A percentile compares a stretch with the other conserved stretches of the same genome.
These are phyloP conservation scores for Termitomyces sp. DNA, from an alignment of 768 basidiomycete genomes.

Conservation along the genomic window DNA sequence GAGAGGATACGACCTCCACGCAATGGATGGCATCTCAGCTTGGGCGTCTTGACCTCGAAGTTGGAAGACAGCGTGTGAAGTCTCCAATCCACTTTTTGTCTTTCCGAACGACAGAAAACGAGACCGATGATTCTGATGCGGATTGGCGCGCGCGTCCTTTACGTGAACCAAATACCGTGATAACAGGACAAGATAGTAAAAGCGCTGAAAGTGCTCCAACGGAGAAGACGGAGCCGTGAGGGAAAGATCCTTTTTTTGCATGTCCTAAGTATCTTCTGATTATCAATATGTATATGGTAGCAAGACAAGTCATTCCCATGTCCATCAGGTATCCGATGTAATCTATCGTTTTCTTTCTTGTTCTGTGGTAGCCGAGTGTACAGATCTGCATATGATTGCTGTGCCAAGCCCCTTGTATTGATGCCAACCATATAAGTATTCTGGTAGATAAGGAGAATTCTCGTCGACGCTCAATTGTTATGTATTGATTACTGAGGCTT, in stretches of 20 bases:
- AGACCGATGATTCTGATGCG: not conserved
- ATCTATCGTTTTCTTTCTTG: not conserved
- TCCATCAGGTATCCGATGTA: too few relatives aligned
- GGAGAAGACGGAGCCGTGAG: not conserved
- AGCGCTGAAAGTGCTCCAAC: not conserved
- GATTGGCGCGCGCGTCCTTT: not conserved
- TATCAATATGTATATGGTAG: not conserved
- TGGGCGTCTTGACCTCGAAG: conserved; percentile 1
- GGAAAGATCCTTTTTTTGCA: not conserved
- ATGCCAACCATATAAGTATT: not conserved
- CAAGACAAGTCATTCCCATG: too few relatives aligned
- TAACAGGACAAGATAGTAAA: not conserved
- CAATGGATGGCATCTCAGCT: conserved; percentile 5
- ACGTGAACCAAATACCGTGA: not conserved
- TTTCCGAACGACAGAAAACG: not conserved
- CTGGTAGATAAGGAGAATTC: not conserved
- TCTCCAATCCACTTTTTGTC: not conserved
- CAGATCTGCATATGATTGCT: not conserved
- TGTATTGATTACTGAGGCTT: not conserved
- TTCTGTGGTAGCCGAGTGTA: not conserved
- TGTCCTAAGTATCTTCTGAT: not conserved
- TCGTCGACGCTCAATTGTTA: not conserved
- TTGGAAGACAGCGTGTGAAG: not conserved
- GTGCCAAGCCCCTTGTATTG: not conserved
- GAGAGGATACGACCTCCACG: conserved; percentile 3